Conservation (phyloP, 495 filamentous ascomycete genomes). For the Annulohypoxylon bovei region DNA sequence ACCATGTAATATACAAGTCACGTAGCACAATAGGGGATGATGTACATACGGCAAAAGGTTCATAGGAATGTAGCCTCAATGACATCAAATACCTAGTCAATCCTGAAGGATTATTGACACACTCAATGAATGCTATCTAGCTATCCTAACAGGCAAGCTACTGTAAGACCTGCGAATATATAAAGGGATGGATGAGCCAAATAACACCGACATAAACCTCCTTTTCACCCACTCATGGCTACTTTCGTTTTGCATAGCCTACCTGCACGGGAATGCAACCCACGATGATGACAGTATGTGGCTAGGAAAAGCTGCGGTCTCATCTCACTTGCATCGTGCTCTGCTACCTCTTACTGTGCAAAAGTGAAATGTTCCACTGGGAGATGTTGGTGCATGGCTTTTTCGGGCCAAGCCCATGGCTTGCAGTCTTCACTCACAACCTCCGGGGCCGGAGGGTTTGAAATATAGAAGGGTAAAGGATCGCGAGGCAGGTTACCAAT, state of each 20-base stretch:
- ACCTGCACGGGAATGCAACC: constrained; percentile 13
- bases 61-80: not conserved
- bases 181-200: not conserved
- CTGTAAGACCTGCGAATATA: not conserved
- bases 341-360: constrained; percentile 19
- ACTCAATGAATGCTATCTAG: too few species aligned
- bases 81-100: not conserved
- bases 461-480: constrained; percentile 24
- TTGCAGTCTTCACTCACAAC: not conserved
- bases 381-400: constrained; percentile 38
- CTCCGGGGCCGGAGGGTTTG: constrained; percentile 15
- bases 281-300: constrained; percentile 4
- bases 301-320: not conserved
- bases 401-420: constrained; percentile 36
- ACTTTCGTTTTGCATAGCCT: not conserved
- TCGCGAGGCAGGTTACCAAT: not conserved
- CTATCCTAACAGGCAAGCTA: not conserved
- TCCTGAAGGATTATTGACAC: not conserved
- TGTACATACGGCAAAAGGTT: not conserved
- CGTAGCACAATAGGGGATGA: not conserved
- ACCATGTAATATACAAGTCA: not conserved
- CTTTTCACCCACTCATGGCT: not conserved
- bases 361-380: constrained; percentile 33
- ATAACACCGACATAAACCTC: not conserved
- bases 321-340: constrained; percentile 11